phyloP scores from a whole-genome alignment of 2,329 filamentous ascomycete species.

The Diaporthe vaccinii region DNA sequence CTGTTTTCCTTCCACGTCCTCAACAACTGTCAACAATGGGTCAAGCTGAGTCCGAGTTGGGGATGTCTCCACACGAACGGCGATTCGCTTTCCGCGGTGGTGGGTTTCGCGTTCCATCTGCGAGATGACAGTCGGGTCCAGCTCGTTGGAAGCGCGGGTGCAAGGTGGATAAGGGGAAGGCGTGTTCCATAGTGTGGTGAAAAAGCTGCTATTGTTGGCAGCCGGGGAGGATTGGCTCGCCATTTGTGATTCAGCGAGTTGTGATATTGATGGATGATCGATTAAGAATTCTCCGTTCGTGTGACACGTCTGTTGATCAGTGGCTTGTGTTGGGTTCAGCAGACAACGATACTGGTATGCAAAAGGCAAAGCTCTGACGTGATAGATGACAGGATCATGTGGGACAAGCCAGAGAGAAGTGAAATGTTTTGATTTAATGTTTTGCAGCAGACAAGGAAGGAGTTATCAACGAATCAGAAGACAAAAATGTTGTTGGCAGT shows the following conservation, averaged over 20 bases:
- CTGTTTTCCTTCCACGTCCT: not conserved
- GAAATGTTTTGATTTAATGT: not conserved
- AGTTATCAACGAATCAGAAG: not conserved
- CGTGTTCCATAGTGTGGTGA: not conserved
- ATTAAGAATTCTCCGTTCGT: accelerated
- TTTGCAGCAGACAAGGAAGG: not conserved
- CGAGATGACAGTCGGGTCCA: not conserved
- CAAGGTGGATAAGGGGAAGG: not conserved
- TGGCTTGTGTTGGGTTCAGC: not conserved
- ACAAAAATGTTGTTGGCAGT: not conserved
- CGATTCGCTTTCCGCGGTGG: not conserved
- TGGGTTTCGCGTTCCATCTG: not conserved
- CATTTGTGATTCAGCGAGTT: not conserved
- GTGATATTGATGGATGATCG: not conserved
- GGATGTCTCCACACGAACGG: accelerated
- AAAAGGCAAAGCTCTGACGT: not conserved
- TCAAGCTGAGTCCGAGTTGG: accelerated
- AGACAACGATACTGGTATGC: not conserved
- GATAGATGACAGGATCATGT: not conserved
- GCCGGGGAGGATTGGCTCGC: not conserved
- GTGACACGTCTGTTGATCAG: not conserved
- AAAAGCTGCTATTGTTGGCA: not conserved
- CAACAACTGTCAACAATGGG: not conserved
- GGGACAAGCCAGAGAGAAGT: not conserved
- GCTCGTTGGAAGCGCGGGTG: not conserved